Percentiles rank a stretch among this genome's conserved stretches.
Conservation (phyloP, 257 asterid species). For the Nicotiana undulata region DNA sequence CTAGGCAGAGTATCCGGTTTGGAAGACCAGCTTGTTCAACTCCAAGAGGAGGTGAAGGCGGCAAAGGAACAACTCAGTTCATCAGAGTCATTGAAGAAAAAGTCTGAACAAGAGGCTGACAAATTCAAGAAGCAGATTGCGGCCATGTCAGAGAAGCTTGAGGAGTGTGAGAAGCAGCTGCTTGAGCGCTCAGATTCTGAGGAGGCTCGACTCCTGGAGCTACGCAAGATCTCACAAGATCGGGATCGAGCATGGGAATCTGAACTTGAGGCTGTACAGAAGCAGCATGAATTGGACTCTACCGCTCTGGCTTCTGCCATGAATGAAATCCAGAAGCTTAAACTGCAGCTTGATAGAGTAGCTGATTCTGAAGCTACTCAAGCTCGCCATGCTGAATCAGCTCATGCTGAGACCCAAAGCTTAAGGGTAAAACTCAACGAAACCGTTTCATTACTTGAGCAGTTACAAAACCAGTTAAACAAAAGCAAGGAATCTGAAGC, state of each 20-base stretch:
- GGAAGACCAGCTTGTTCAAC: conserved; percentile 63
- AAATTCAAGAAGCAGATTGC: conserved; percentile 55
- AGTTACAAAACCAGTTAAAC: conserved; percentile 45
- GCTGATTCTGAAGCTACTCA: conserved; percentile 57
- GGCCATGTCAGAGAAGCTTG: conserved; percentile 50
- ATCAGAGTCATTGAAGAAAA: conserved; percentile 58
- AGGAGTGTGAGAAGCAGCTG: conserved; percentile 54
- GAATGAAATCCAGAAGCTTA: conserved; percentile 73
- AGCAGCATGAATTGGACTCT: conserved; percentile 70
- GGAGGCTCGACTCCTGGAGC: conserved; percentile 60
- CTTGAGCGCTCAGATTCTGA: conserved; percentile 61
- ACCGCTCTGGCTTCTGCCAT: conserved; percentile 59
- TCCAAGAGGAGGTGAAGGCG: conserved; percentile 64
- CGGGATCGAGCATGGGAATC: conserved; percentile 72
- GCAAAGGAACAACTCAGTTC: conserved; percentile 63
- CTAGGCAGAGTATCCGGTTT: conserved; percentile 37
- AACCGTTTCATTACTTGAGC: conserved; percentile 50
- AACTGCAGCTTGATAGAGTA: conserved; percentile 44
- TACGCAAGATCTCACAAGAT: conserved; percentile 72
- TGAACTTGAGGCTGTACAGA: conserved; percentile 64
- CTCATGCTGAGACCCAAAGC: conserved; percentile 50
- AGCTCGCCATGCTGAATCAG: conserved; percentile 60
- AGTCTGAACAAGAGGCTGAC: conserved; percentile 60
- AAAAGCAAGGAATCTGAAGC: conserved; percentile 58
- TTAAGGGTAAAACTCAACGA: conserved; percentile 49